Evolutionary conservation across 257 asterid genomes (phyloP).

Genomic region (Capsicum baccatum): DNA sequence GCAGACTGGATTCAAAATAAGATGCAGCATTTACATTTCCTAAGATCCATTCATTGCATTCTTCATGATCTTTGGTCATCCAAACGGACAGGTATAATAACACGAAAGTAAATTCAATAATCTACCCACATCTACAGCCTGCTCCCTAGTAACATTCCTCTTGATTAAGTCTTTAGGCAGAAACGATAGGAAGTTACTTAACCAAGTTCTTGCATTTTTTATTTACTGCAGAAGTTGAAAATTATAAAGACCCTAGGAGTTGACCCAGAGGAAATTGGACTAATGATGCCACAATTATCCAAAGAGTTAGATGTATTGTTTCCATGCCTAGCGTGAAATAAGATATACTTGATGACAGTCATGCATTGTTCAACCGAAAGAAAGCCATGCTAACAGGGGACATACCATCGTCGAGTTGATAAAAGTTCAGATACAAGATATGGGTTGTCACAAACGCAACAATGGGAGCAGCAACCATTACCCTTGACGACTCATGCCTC

Average conservation of each 20-base stretch:
- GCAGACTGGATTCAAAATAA: slow-evolving; percentile 10
- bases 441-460: slow-evolving; percentile 59
- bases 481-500: slow-evolving; percentile 61
- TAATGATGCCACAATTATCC: not conserved
- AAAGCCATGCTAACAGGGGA: slow-evolving; percentile 27
- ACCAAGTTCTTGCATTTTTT: not conserved
- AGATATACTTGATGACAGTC: not conserved
- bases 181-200: not conserved
- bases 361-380: slow-evolving; percentile 20
- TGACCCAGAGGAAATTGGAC: not conserved
- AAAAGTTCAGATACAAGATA: slow-evolving; percentile 61
- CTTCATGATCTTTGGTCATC: not conserved
- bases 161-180: not conserved
- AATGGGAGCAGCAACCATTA: slow-evolving; percentile 73
- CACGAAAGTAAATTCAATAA: slow-evolving; percentile 20
- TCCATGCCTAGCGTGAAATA: not conserved
- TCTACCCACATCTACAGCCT: not conserved
- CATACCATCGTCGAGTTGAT: slow-evolving; percentile 59
- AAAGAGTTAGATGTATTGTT: not conserved
- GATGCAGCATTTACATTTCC: slow-evolving; percentile 10
- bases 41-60: slow-evolving; percentile 1
- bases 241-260: not conserved
- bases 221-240: slow-evolving; percentile 1
- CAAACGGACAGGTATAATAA: not conserved
- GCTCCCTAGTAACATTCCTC: not conserved